Percentiles rank a stretch among this genome's conserved stretches.
Conservation (phyloP, 2,329 filamentous ascomycete species). For the Lanzia echinophila region DNA sequence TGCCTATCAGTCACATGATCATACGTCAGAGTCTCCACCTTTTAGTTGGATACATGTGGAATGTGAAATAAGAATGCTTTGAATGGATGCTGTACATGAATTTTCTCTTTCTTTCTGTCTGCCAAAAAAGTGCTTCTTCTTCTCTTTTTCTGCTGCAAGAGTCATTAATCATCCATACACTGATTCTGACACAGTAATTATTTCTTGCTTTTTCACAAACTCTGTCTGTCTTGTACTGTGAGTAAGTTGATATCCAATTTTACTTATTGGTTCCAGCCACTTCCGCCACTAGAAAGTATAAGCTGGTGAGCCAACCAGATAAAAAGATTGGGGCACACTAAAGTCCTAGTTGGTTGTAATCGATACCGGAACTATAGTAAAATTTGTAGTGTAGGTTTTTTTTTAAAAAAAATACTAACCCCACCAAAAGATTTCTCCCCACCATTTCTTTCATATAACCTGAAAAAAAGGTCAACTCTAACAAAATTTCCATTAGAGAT, state of each 20-base stretch:
- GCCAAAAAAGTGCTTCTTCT: too few relatives aligned
- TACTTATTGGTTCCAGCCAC: too few relatives aligned
- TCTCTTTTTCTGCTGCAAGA: too few relatives aligned
- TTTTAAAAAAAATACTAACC: not conserved
- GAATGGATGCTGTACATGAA: not conserved
- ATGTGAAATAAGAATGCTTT: not conserved
- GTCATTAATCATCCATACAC: too few relatives aligned
- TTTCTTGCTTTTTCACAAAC: too few relatives aligned
- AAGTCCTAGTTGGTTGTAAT: not conserved
- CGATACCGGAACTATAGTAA: not conserved
- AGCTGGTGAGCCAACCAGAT: too few relatives aligned
- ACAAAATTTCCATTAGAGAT: not conserved
- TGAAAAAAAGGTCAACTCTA: conserved; percentile 9
- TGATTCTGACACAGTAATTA: too few relatives aligned
- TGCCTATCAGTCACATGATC: not conserved
- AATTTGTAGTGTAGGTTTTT: not conserved
- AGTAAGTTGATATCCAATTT: too few relatives aligned
- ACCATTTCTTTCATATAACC: not conserved
- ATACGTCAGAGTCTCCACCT: not conserved
- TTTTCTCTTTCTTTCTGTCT: not conserved
- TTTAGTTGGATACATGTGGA: not conserved
- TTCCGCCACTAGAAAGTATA: too few relatives aligned
- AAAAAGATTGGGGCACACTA: too few relatives aligned
- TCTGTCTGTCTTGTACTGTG: too few relatives aligned
- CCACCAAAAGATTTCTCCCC: not conserved